phyloP scores from a whole-genome alignment of 1,284 basidiomycete genomes.

The Ganoderma lingzhi region DNA sequence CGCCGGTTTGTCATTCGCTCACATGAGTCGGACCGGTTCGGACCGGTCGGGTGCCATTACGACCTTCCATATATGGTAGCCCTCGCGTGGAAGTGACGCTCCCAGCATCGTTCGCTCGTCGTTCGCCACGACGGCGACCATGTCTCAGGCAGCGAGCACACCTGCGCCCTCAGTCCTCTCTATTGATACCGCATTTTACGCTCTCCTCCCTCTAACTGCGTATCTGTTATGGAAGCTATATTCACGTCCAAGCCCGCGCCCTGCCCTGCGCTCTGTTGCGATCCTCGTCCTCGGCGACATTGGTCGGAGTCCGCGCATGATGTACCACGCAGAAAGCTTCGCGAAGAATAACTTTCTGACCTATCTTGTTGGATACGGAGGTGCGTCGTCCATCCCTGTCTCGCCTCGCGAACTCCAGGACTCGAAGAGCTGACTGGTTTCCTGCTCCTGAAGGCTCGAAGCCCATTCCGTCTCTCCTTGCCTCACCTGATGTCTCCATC shows the following conservation, averaged over 20 bases:
- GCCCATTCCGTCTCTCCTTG: constrained; percentile 74
- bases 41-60: constrained; percentile 5
- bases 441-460: constrained; percentile 65
- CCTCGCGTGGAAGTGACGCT: background rate
- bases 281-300: constrained; percentile 97
- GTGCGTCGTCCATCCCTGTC: constrained; percentile 50
- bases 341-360: constrained; percentile 84
- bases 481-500: constrained; percentile 69
- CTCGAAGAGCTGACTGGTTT: background rate
- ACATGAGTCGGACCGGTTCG: background rate
- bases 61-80: background rate
- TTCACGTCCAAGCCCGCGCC: constrained; percentile 36
- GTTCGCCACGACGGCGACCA: constrained; percentile 23
- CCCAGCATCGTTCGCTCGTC: constrained; percentile 4
- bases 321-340: constrained; percentile 97
- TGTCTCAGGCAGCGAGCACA: constrained; percentile 21
- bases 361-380: constrained; percentile 87
- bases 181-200: background rate
- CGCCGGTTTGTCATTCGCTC: constrained; percentile 5
- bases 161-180: background rate
- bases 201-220: constrained; percentile 4
- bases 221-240: constrained; percentile 27
- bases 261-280: constrained; percentile 73
- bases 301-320: constrained; percentile 96
- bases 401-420: background rate